Evolutionary conservation across 176 grass and related monocot species (phyloP).

Genomic region (Carex pumila): DNA sequence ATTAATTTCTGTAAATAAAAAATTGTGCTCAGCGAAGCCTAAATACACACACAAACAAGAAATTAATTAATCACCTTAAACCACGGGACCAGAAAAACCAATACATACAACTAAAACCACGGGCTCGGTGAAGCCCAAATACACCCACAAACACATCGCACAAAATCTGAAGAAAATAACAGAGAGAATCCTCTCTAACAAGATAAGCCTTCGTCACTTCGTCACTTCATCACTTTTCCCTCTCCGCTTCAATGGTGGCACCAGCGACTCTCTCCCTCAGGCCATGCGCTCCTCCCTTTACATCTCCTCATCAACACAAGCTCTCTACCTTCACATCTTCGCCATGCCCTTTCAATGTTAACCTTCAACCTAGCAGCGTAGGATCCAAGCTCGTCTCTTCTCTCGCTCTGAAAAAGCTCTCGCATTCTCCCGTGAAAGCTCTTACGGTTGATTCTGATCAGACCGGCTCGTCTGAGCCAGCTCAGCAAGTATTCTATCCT

Average conservation of each 20-base stretch:
- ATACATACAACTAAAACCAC: background rate
- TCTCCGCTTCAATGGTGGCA: conserved; percentile 49
- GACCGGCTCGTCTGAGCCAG: conserved; percentile 33
- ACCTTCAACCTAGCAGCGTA: background rate
- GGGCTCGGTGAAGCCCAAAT: background rate
- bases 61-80: too few species aligned
- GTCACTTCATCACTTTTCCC: background rate
- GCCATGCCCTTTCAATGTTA: background rate
- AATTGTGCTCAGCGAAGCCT: background rate
- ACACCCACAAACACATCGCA: background rate
- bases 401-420: background rate
- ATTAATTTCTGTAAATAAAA: too few species aligned
- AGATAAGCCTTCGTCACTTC: conserved; percentile 45
- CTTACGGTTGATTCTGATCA: conserved; percentile 54
- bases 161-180: background rate
- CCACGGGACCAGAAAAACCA: too few species aligned
- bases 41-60: background rate
- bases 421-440: conserved; percentile 17
- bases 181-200: background rate
- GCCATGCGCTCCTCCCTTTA: conserved; percentile 29
- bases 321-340: conserved; percentile 15
- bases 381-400: background rate
- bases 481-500: conserved; percentile 32
- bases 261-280: conserved; percentile 48
- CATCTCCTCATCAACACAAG: conserved; percentile 6